Evolutionary conservation across 208 protist species (phyloP).

Genomic region (Trypanosoma congolense): DNA sequence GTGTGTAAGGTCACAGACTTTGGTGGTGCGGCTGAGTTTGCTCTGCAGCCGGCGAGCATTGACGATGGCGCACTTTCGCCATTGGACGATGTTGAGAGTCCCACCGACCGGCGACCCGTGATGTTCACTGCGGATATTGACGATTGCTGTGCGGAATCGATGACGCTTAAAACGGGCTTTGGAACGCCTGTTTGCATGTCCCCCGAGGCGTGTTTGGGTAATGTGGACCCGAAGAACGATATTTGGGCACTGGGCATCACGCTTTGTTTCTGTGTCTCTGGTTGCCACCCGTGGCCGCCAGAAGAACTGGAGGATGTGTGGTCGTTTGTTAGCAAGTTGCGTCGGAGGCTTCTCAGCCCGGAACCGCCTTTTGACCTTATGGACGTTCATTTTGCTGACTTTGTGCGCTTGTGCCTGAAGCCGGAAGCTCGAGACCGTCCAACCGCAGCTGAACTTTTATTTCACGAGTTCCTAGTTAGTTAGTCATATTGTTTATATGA

Average conservation of each 20-base stretch:
- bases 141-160: background rate
- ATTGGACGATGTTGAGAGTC: background rate
- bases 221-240: slow-evolving; percentile 57
- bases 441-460: slow-evolving; percentile 33
- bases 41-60: slow-evolving; percentile 6
- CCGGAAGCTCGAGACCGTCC: slow-evolving; percentile 25
- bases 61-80: background rate
- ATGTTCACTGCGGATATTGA: background rate
- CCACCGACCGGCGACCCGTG: background rate
- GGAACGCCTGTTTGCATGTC: slow-evolving; percentile 82
- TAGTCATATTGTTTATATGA: too few relatives aligned
- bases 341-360: slow-evolving; percentile 20
- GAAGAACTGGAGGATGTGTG: slow-evolving; percentile 27
- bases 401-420: slow-evolving; percentile 45
- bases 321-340: slow-evolving; percentile 37
- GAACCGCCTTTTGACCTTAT: slow-evolving; percentile 23
- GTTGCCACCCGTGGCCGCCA: slow-evolving; percentile 47
- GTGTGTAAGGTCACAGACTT: slow-evolving; percentile 79
- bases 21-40: slow-evolving; percentile 36
- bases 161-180: slow-evolving; percentile 19
- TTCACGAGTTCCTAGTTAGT: slow-evolving; percentile 42
- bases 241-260: slow-evolving; percentile 79
- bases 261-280: slow-evolving; percentile 61
- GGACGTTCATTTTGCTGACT: slow-evolving; percentile 24
- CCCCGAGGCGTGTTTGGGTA: slow-evolving; percentile 59